A percentile compares a stretch with the other conserved stretches of the same genome.
Evolutionary conservation across 2,329 filamentous ascomycete species (phyloP).

Genomic region (Aspergillus glaucus): DNA sequence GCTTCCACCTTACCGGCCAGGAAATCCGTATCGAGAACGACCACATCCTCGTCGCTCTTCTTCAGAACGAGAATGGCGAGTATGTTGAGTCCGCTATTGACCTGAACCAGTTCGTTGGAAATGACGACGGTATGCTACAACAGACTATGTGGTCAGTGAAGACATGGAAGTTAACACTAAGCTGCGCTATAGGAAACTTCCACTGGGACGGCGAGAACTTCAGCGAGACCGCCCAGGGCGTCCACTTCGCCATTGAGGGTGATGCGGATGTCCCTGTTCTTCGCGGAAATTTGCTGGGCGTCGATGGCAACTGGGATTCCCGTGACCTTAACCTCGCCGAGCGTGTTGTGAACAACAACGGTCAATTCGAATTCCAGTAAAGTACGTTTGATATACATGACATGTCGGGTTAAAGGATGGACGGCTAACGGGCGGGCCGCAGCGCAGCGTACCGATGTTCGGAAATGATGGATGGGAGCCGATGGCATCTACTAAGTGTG

Average conservation of each 20-base stretch:
- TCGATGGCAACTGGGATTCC: constrained; percentile 36
- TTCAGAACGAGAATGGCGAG: constrained; percentile 39
- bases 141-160: not conserved
- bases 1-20: constrained; percentile 47
- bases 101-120: constrained; percentile 48
- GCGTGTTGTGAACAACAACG: constrained; percentile 49
- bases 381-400: too few species aligned
- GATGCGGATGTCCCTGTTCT: constrained; percentile 47
- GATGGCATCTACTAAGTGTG: not conserved
- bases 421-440: too few species aligned
- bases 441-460: too few species aligned
- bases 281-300: constrained; percentile 42
- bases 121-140: constrained; percentile 41
- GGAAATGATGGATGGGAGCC: not conserved
- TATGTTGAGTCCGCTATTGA: constrained; percentile 42
- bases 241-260: constrained; percentile 48
- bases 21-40: constrained; percentile 46
- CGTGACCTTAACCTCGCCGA: constrained; percentile 53
- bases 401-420: too few species aligned
- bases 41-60: constrained; percentile 43
- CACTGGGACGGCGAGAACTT: constrained; percentile 44
- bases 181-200: constrained; percentile 33
- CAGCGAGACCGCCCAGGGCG: constrained; percentile 40
- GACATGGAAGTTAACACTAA: not conserved
- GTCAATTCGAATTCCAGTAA: constrained; percentile 33